A percentile compares a stretch with the other conserved stretches of the same genome.
Conservation (phyloP, 345 rosid species). For the Eucalyptus sideroxylon region DNA sequence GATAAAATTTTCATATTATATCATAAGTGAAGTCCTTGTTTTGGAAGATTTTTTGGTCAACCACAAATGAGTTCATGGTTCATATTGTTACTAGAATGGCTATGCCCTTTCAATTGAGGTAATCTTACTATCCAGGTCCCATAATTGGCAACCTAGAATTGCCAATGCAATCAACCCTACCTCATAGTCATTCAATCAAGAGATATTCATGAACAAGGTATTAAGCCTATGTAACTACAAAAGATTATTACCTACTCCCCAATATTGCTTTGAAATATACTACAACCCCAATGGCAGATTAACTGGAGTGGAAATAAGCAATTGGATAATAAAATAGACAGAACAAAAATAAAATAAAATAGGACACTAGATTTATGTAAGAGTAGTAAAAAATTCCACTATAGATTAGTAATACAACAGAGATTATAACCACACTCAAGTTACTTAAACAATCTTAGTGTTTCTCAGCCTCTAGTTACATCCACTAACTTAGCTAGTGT, state of each 20-base stretch:
- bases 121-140: neutral
- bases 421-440: too few relatives aligned
- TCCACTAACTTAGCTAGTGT: too few relatives aligned
- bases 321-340: too few relatives aligned
- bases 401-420: accelerated
- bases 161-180: neutral
- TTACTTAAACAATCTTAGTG: too few relatives aligned
- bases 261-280: neutral
- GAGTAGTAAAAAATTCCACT: too few relatives aligned
- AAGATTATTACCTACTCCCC: neutral
- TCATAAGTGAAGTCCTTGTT: neutral
- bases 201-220: neutral
- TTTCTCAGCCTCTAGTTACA: too few relatives aligned
- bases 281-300: neutral
- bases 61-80: neutral
- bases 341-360: too few relatives aligned
- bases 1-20: neutral
- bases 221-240: neutral
- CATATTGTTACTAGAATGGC: neutral
- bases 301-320: neutral
- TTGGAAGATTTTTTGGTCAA: neutral
- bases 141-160: neutral
- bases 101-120: neutral
- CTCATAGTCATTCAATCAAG: neutral
- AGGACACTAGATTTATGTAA: too few relatives aligned